Conservation (phyloP, 2,329 filamentous ascomycete genomes). For the Aspergillus brasiliensis region DNA sequence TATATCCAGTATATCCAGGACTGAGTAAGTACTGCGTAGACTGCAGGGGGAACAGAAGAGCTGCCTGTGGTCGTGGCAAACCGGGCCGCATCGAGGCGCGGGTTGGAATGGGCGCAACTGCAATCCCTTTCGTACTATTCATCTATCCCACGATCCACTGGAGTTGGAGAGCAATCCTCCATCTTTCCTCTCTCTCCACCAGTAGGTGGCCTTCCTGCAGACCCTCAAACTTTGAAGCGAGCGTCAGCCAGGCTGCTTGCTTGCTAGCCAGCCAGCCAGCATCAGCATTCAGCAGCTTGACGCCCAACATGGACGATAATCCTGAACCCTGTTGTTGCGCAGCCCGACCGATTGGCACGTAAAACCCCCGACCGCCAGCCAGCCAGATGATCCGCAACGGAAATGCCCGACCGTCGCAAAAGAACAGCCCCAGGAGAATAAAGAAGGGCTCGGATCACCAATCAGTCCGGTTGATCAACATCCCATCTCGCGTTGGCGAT, state of each 20-base stretch:
- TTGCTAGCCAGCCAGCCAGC: background rate
- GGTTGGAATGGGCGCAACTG: constrained; percentile 1
- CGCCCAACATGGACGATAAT: constrained; percentile 27
- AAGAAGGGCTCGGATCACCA: constrained; percentile 16
- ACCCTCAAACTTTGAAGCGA: background rate
- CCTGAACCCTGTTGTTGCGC: constrained; percentile 2
- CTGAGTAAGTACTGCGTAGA: too few species aligned
- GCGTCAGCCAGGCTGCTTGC: too few species aligned
- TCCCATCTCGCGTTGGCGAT: constrained; percentile 15
- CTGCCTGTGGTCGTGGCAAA: constrained; percentile 11
- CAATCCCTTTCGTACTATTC: background rate
- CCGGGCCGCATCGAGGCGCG: background rate
- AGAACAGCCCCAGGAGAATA: constrained; percentile 10
- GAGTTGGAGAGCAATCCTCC: too few species aligned
- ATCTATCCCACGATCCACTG: background rate
- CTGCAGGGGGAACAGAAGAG: background rate
- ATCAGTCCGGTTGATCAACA: constrained; percentile 16
- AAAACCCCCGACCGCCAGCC: constrained; percentile 32
- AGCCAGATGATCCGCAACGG: constrained; percentile 34
- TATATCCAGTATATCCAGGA: too few species aligned
- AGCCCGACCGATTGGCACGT: constrained; percentile 29
- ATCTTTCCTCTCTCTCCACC: background rate
- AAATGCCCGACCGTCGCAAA: constrained; percentile 30
- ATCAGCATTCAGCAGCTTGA: constrained; percentile 7
- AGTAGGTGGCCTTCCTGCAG: background rate